These are phyloP conservation scores for Lentinus tigrinus DNA, from an alignment of 768 basidiomycete species.

Conservation along the genomic window DNA sequence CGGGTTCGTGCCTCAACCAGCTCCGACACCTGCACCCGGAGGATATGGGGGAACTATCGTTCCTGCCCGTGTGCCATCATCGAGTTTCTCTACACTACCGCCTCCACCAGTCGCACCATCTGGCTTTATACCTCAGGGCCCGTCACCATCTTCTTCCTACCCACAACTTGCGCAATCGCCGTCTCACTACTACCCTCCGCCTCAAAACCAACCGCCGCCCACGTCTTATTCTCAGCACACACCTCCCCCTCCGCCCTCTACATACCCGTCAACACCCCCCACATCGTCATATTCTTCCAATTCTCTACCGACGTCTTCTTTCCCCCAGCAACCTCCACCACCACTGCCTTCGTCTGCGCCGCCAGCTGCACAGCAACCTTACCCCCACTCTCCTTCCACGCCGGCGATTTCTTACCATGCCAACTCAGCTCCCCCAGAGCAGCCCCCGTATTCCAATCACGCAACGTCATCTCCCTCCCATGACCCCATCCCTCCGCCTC, in stretches of 20 bases:
- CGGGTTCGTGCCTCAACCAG: constrained; percentile 21
- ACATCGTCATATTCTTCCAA: constrained; percentile 25
- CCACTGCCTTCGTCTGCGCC: constrained; percentile 1
- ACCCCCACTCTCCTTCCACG: neutral
- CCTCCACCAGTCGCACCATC: constrained; percentile 10
- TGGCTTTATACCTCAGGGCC: constrained; percentile 12
- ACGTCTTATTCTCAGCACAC: constrained; percentile 25
- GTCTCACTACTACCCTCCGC: constrained; percentile 10
- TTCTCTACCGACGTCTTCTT: constrained; percentile 10
- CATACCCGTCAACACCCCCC: constrained; percentile 13
- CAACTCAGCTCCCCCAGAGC: constrained; percentile 35
- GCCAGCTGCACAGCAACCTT: constrained; percentile 4
- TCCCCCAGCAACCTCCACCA: constrained; percentile 10
- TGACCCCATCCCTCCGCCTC: constrained; percentile 32
- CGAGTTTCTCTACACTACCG: constrained; percentile 18
- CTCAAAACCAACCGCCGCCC: constrained; percentile 1
- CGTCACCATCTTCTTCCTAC: constrained; percentile 9
- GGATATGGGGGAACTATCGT: constrained; percentile 23
- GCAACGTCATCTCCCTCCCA: constrained; percentile 32
- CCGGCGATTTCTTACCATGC: constrained; percentile 27
- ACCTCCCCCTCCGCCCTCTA: constrained; percentile 6
- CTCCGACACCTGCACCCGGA: constrained; percentile 22
- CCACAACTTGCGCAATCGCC: constrained; percentile 3
- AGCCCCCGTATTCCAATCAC: constrained; percentile 11
- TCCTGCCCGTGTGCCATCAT: constrained; percentile 23